A percentile compares a stretch with the other conserved stretches of the same genome.
Evolutionary conservation across 2,329 filamentous ascomycete species (phyloP).

Genomic region (Exophiala xenobiotica): DNA sequence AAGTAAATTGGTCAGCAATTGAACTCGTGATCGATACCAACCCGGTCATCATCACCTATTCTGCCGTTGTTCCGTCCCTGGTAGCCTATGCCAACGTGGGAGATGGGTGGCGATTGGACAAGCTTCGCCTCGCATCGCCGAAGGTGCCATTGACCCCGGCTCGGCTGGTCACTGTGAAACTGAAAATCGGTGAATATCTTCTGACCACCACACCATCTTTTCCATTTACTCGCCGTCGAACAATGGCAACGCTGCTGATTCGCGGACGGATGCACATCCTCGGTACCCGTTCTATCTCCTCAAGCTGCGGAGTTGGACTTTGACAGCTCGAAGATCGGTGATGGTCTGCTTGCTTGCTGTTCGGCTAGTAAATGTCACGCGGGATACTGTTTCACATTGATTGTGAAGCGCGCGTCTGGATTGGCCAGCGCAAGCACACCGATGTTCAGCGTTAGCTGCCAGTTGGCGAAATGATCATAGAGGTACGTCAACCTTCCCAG

Average conservation of each 20-base stretch:
- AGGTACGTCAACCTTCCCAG: neutral
- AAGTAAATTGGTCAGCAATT: conserved; percentile 17
- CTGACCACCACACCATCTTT: neutral
- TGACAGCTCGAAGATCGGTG: neutral
- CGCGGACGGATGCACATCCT: conserved; percentile 1
- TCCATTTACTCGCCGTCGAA: neutral
- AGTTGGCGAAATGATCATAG: neutral
- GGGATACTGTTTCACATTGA: conserved; percentile 19
- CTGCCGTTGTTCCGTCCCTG: conserved; percentile 6
- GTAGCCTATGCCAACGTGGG: conserved; percentile 2
- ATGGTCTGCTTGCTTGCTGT: conserved; percentile 16
- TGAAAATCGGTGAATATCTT: neutral
- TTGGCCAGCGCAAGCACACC: conserved; percentile 11
- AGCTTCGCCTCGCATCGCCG: neutral
- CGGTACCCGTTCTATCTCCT: conserved; percentile 3
- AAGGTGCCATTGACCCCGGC: neutral
- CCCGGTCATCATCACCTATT: conserved; percentile 1
- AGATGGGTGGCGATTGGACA: conserved; percentile 8
- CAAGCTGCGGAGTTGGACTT: neutral
- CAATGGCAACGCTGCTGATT: conserved; percentile 2
- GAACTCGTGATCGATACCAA: conserved; percentile 21
- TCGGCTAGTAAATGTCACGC: conserved; percentile 19
- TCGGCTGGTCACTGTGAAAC: conserved; percentile 3
- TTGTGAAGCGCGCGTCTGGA: conserved; percentile 19
- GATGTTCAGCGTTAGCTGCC: neutral